Conservation (phyloP, 805 yeast species). For the Kazachstania kunashirensis region DNA sequence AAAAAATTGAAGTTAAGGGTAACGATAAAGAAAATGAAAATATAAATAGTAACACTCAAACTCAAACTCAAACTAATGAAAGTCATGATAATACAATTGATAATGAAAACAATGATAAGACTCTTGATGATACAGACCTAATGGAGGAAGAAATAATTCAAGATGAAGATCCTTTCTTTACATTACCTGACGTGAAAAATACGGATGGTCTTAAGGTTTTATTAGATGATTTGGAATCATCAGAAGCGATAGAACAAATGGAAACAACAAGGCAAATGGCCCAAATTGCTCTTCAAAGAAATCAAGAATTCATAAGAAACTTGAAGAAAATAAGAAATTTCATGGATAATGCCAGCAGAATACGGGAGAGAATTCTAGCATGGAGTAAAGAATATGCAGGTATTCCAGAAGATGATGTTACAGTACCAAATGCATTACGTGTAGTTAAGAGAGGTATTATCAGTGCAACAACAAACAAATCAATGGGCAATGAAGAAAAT, state of each 20-base stretch:
- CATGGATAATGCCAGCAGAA: conserved; percentile 65
- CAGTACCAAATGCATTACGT: conserved; percentile 29
- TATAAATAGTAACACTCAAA: neutral
- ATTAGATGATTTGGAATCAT: conserved; percentile 3
- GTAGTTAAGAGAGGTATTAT: conserved; percentile 30
- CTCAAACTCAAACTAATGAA: too few species aligned
- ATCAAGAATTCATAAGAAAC: conserved; percentile 78
- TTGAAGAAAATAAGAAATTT: conserved; percentile 66
- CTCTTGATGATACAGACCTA: conserved; percentile 5
- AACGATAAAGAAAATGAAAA: conserved; percentile 13
- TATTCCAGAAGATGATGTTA: conserved; percentile 39
- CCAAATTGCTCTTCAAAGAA: conserved; percentile 71
- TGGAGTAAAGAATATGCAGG: conserved; percentile 88
- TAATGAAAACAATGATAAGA: conserved; percentile 10
- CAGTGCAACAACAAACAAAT: conserved; percentile 29
- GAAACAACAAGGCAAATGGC: conserved; percentile 64
- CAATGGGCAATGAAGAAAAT: conserved; percentile 13
- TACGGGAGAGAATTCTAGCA: conserved; percentile 55
- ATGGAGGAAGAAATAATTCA: conserved; percentile 9
- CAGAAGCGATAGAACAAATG: conserved; percentile 39
- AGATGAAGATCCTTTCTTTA: conserved; percentile 54
- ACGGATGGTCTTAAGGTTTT: conserved; percentile 9
- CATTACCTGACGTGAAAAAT: conserved; percentile 37
- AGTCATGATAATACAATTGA: neutral
- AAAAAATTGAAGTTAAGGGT: conserved; percentile 8